Conservation (phyloP, 257 asterid genomes). For the Paulownia fortunei region DNA sequence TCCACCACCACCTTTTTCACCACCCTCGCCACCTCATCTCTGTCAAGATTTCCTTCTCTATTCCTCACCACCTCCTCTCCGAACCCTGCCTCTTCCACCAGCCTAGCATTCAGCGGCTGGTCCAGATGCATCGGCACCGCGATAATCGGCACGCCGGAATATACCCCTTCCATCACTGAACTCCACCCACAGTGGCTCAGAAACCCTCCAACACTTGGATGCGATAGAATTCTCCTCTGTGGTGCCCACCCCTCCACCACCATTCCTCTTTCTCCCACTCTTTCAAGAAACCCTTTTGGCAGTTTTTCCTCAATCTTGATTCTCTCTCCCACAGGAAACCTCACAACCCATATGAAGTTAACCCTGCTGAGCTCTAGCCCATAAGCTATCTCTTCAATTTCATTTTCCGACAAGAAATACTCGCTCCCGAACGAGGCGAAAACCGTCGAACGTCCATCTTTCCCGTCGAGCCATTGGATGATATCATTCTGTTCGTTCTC, state of each 20-base stretch:
- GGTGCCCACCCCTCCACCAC: constrained; percentile 66
- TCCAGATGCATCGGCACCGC: constrained; percentile 74
- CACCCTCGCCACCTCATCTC: constrained; percentile 51
- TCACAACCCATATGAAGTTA: constrained; percentile 65
- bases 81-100: constrained; percentile 54
- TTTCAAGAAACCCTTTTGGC: constrained; percentile 52
- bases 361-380: constrained; percentile 62
- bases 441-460: constrained; percentile 49
- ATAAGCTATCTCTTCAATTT: constrained; percentile 54
- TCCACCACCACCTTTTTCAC: constrained; percentile 48
- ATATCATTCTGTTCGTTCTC: constrained; percentile 28
- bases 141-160: constrained; percentile 54
- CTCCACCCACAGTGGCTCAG: constrained; percentile 77
- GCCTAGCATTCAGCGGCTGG: constrained; percentile 66
- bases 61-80: constrained; percentile 64
- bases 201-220: constrained; percentile 59
- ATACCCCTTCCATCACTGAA: constrained; percentile 60
- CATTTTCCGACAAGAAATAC: constrained; percentile 54
- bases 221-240: constrained; percentile 52
- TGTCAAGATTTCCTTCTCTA: constrained; percentile 41
- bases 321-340: constrained; percentile 47
- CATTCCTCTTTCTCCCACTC: constrained; percentile 51
- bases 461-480: constrained; percentile 57
- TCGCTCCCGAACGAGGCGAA: constrained; percentile 72
- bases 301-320: constrained; percentile 28